These are phyloP conservation scores for Zygotorulaspora mrakii DNA, from an alignment of 1,139 yeast genomes.

Conservation along the genomic window DNA sequence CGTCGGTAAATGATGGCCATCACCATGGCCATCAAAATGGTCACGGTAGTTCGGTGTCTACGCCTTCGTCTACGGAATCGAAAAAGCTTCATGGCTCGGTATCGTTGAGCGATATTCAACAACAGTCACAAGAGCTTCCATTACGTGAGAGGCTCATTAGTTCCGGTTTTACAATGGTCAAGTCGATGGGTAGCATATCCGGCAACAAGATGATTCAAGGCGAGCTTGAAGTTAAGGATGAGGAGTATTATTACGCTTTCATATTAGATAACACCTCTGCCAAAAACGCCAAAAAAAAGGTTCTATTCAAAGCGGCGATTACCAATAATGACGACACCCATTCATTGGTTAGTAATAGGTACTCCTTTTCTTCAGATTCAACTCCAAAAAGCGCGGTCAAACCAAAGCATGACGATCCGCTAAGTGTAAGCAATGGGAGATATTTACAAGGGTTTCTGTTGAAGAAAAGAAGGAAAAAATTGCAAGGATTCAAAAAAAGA, in stretches of 20 bases:
- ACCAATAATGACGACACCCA: conserved; percentile 23
- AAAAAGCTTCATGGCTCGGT: conserved; percentile 28
- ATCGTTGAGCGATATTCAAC: conserved; percentile 33
- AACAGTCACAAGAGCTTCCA: conserved; percentile 32
- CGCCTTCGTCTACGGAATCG: conserved; percentile 20
- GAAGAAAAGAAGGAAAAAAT: conserved; percentile 74
- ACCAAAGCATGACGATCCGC: conserved; percentile 13
- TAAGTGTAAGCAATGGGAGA: conserved; percentile 35
- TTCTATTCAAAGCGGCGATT: conserved; percentile 52
- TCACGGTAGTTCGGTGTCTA: conserved; percentile 6
- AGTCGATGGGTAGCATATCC: conserved; percentile 47
- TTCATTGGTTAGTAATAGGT: conserved; percentile 20
- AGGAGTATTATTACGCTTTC: conserved; percentile 68
- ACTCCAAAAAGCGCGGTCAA: conserved; percentile 54
- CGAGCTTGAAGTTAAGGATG: conserved; percentile 48
- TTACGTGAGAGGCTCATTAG: conserved; percentile 41
- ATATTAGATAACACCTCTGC: conserved; percentile 91
- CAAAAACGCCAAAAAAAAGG: conserved; percentile 77
- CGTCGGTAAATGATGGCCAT: conserved; percentile 7
- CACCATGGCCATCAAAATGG: neutral
- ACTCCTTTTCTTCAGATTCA: conserved; percentile 30
- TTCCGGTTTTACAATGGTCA: conserved; percentile 40
- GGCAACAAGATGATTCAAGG: conserved; percentile 64
- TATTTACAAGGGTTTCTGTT: conserved; percentile 66
- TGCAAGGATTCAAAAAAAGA: conserved; percentile 84